Evolutionary conservation across 2,329 filamentous ascomycete genomes (phyloP), one percentile per base, ranked within the genome.

Genomic region (Neofusicoccum sp.): DNA sequence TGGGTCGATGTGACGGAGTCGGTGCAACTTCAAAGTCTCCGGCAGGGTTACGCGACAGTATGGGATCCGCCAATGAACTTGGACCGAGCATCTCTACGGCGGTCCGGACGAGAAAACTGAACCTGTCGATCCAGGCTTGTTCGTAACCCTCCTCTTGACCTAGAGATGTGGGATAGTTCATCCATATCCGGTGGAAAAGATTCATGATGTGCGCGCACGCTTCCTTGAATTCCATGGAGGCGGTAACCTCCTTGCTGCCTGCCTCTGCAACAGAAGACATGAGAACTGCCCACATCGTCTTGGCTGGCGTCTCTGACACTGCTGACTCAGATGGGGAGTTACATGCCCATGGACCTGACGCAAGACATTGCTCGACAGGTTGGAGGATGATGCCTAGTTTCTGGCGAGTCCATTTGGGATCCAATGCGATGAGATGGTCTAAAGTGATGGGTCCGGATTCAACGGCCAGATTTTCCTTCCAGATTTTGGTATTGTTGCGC

Each of bases 161-260:
- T 6, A 76, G 60, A 39, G 75, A 70, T 11, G 71, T 67, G 3
- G 80, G 81, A 2, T 85, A 86, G 11, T 71, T 74, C 16, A 80
- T 80, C 92, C 93, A 96, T 2, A 93, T 75, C 31, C 84, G 85
- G 54, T 87, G 84, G 6, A 97, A 78, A 28, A 93, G 77, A 45
- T 87, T 87, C 56, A 94, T 83, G 28, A 93, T 82, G 45, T 86
- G 83, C 28, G 90, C 89, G 65, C 97, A 84, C 64, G 93, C 94
- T 65, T 87, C 85, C 71, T 91, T 90, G 1, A 93, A 91, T 65
- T 98, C 94, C 11, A 85, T 85, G 0, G 92, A 93, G 6, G 93
- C 88, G 70, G 94, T 96, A 69, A 99, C 89, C 76, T 99, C 95
- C 76, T 97, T 96, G 45, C 83, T 84, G 29, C 89, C 89, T 43